A percentile compares a stretch with the other conserved stretches of the same genome.
These are phyloP conservation scores for Penstemon eatonii DNA, from an alignment of 257 asterid species.

Conservation along the genomic window DNA sequence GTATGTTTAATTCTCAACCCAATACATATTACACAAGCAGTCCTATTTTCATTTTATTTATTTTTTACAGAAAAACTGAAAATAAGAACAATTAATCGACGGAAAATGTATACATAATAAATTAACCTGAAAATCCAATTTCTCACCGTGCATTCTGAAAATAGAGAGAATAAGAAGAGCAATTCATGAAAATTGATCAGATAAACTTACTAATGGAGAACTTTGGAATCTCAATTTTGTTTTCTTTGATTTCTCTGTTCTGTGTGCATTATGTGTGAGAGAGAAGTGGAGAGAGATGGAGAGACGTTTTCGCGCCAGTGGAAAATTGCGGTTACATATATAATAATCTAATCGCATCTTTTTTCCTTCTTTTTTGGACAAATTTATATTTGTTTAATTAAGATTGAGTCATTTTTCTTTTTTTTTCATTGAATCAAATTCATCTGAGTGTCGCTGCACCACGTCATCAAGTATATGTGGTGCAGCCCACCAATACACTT, in stretches of 20 bases:
- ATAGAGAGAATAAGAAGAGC: background rate
- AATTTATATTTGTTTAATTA: background rate
- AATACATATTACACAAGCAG: background rate
- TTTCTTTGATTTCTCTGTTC: background rate
- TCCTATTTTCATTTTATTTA: no score
- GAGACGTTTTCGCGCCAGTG: conserved; percentile 46
- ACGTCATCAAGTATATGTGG: no score
- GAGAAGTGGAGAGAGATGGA: conserved; percentile 12
- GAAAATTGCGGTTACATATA: background rate
- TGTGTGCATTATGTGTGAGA: conserved; percentile 15
- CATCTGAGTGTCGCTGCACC: no score
- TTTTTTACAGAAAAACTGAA: background rate
- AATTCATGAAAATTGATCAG: background rate
- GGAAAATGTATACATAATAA: background rate
- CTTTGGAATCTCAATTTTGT: background rate
- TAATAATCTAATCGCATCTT: background rate
- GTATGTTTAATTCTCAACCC: conserved; percentile 1
- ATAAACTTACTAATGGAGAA: conserved; percentile 3
- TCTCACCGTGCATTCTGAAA: no score
- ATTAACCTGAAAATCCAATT: no score
- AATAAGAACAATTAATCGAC: conserved; percentile 7
- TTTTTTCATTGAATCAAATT: no score
- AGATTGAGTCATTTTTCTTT: no score
- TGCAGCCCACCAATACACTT: no score
- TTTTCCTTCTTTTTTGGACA: background rate